Percentiles rank a stretch among this genome's conserved stretches.
Evolutionary conservation across 139 green algal genomes (phyloP).

Genomic region (Pleodorina starrii): DNA sequence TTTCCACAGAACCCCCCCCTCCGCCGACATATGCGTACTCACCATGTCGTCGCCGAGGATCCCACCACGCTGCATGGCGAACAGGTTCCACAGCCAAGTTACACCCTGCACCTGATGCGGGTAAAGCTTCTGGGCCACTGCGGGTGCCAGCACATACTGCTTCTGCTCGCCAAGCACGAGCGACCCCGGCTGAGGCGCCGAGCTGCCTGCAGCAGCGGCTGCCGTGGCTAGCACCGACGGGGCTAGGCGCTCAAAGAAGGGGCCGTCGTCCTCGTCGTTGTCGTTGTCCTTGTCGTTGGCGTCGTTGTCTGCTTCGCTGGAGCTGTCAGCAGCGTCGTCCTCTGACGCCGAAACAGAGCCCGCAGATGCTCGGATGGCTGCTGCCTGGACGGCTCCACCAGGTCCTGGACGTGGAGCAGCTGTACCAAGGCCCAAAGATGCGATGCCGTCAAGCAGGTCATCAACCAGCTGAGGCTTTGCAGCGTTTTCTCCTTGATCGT

Average conservation of each 20-base stretch:
- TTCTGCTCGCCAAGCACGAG: constrained; percentile 2
- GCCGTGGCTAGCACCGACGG: neutral
- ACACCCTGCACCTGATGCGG: constrained; percentile 84
- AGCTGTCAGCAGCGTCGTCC: neutral
- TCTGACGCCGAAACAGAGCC: no score
- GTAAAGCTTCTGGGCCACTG: constrained; percentile 74
- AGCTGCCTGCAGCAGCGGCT: neutral
- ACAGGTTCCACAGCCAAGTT: constrained; percentile 86
- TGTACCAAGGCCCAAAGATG: neutral
- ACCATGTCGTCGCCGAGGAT: constrained; percentile 90
- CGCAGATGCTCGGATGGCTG: no score
- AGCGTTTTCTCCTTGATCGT: neutral
- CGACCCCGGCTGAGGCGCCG: neutral
- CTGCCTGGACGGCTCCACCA: no score
- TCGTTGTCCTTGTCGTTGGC: constrained; percentile 19
- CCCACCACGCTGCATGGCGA: constrained; percentile 71
- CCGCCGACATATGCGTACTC: no score
- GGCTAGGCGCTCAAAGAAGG: neutral
- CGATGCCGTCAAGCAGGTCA: neutral
- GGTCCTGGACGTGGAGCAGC: neutral
- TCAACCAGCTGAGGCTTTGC: neutral
- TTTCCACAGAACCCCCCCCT: no score
- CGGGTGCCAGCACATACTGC: constrained; percentile 57
- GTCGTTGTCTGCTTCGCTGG: no score
- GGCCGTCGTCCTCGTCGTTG: neutral